Evolutionary conservation across 805 yeast genomes (phyloP).

Genomic region (Peterozyma toletana): DNA sequence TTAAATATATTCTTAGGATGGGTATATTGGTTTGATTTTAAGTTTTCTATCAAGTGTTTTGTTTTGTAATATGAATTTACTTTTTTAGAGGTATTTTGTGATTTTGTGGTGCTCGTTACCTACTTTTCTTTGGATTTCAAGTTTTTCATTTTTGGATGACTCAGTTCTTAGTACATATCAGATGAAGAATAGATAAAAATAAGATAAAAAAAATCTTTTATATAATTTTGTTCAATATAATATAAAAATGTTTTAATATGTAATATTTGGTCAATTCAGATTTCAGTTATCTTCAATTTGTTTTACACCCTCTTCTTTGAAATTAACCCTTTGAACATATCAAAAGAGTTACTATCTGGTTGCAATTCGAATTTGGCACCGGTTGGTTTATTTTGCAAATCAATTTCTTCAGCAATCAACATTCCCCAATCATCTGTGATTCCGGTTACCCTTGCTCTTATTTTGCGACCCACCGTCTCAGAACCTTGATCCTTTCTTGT

Average conservation of each 20-base stretch:
- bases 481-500: slow-evolving; percentile 25
- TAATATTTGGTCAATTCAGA: no score
- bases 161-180: neutral
- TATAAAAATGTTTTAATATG: neutral
- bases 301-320: slow-evolving; percentile 35
- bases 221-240: neutral
- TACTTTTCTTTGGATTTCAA: no score
- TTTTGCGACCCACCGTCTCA: slow-evolving; percentile 12
- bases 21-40: no score
- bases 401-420: slow-evolving; percentile 65
- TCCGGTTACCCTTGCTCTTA: slow-evolving; percentile 64
- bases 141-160: neutral
- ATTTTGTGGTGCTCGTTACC: no score
- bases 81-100: no score
- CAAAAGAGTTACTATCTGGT: slow-evolving; percentile 97
- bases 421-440: slow-evolving; percentile 83
- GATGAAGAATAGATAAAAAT: slow-evolving; percentile 4
- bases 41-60: no score
- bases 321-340: slow-evolving; percentile 85
- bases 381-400: slow-evolving; percentile 33
- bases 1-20: neutral
- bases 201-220: neutral
- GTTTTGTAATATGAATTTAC: no score
- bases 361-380: slow-evolving; percentile 65
- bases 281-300: no score